These are phyloP conservation scores for Aureobasidium musti DNA, from an alignment of 2,329 filamentous ascomycete genomes.

Conservation along the genomic window DNA sequence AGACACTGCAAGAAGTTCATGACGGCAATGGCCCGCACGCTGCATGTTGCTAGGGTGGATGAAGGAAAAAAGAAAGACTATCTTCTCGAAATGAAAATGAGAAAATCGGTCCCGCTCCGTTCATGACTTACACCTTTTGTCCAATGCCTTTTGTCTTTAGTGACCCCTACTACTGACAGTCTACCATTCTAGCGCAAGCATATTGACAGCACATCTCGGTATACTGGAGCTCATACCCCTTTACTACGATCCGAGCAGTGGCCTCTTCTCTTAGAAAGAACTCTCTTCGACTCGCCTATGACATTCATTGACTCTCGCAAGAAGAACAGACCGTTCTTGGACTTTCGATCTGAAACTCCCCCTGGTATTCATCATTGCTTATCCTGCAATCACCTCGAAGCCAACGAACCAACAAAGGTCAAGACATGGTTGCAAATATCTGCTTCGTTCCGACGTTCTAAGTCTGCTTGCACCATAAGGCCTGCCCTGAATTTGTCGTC, in stretches of 20 bases:
- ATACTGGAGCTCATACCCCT: neutral
- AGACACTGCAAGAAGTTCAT: conserved; percentile 4
- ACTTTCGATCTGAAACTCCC: too few relatives aligned
- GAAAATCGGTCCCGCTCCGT: conserved; percentile 24
- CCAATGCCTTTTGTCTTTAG: neutral
- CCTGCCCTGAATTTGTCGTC: too few relatives aligned
- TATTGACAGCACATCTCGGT: neutral
- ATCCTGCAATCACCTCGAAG: too few relatives aligned
- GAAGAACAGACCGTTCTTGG: neutral
- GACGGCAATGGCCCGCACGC: conserved; percentile 12
- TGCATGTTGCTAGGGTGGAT: conserved; percentile 26
- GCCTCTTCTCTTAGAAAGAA: neutral
- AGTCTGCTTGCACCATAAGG: too few relatives aligned
- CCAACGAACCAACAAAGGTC: too few relatives aligned
- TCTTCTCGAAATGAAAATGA: conserved; percentile 28
- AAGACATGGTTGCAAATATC: too few relatives aligned
- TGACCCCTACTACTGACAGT: neutral
- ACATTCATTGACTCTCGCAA: neutral
- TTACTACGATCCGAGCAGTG: neutral
- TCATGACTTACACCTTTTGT: conserved; percentile 2
- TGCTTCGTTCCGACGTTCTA: too few relatives aligned
- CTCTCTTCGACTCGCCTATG: neutral
- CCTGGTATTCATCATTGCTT: too few relatives aligned
- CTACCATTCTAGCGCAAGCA: neutral
- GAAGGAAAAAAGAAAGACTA: conserved; percentile 27